Evolutionary conservation across 352 stramenopile genomes (phyloP).

Genomic region (Plasmopara viticola): DNA sequence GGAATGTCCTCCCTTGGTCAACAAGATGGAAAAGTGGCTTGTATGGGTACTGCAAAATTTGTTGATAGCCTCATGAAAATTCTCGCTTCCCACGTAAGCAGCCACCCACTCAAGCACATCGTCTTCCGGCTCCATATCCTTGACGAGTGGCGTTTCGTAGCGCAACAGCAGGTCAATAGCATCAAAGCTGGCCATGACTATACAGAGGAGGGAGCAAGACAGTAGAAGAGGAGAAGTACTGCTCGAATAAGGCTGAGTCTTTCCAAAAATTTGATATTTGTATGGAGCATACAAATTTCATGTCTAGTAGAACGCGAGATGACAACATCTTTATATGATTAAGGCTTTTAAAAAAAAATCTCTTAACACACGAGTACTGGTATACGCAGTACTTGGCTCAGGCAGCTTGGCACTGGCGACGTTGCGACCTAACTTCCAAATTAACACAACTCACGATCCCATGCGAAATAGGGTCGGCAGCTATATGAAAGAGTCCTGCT

Average conservation of each 20-base stretch:
- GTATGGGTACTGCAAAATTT: slow-evolving; percentile 55
- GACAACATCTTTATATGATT: slow-evolving; percentile 8
- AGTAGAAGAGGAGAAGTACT: slow-evolving; percentile 4
- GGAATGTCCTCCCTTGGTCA: slow-evolving; percentile 54
- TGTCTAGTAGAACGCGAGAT: slow-evolving; percentile 12
- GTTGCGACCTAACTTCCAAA: too few species aligned
- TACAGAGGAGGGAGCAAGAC: not conserved
- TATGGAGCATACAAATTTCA: slow-evolving; percentile 11
- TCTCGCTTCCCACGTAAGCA: slow-evolving; percentile 62
- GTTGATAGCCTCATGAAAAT: slow-evolving; percentile 58
- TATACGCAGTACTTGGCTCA: too few species aligned
- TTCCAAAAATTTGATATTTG: slow-evolving; percentile 18
- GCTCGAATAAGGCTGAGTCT: slow-evolving; percentile 17
- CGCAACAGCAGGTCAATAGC: slow-evolving; percentile 71
- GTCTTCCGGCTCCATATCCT: slow-evolving; percentile 75
- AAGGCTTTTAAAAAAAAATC: slow-evolving; percentile 1
- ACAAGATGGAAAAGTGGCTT: slow-evolving; percentile 53
- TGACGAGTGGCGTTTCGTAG: slow-evolving; percentile 75
- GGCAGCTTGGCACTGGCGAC: too few species aligned
- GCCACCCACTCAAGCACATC: slow-evolving; percentile 80
- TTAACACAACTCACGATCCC: too few species aligned
- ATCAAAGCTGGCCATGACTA: slow-evolving; percentile 51
- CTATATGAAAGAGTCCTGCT: too few species aligned
- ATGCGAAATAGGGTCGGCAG: too few species aligned
- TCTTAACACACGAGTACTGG: not conserved